phyloP scores from a whole-genome alignment of 2,329 filamentous ascomycete species.

The Aspergillus pseudoviridinutans region DNA sequence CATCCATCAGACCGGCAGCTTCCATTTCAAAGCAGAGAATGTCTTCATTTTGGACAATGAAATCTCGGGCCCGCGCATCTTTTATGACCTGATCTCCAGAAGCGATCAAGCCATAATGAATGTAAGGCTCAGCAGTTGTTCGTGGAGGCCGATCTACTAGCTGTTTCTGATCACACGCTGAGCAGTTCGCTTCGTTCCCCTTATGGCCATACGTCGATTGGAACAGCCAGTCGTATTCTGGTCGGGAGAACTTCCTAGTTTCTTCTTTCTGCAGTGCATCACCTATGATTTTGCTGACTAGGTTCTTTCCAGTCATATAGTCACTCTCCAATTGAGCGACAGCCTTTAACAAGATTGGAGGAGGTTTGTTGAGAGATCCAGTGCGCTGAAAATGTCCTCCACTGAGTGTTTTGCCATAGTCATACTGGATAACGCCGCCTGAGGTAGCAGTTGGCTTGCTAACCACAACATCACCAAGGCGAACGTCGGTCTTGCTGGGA shows the following conservation, averaged over 20 bases:
- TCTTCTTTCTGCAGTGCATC: neutral
- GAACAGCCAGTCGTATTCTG: neutral
- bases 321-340: constrained; percentile 9
- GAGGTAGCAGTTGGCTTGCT: constrained; percentile 3
- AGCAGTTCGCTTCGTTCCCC: neutral
- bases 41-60: neutral
- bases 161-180: neutral
- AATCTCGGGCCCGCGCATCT: neutral
- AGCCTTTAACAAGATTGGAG: constrained; percentile 7
- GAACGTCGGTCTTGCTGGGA: constrained; percentile 7
- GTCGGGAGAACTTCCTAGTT: too few species aligned
- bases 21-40: neutral
- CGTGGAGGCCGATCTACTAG: neutral
- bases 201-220: neutral
- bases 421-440: constrained; percentile 20
- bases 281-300: neutral
- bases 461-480: constrained; percentile 15
- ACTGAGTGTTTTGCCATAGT: constrained; percentile 14
- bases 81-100: constrained; percentile 17
- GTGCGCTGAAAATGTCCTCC: constrained; percentile 11
- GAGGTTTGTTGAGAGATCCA: constrained; percentile 13
- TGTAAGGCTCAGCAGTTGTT: neutral
- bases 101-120: constrained; percentile 18
- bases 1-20: neutral
- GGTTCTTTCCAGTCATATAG: neutral